phyloP scores from a whole-genome alignment of 2,329 filamentous ascomycete species.

The Colletotrichum sidae region DNA sequence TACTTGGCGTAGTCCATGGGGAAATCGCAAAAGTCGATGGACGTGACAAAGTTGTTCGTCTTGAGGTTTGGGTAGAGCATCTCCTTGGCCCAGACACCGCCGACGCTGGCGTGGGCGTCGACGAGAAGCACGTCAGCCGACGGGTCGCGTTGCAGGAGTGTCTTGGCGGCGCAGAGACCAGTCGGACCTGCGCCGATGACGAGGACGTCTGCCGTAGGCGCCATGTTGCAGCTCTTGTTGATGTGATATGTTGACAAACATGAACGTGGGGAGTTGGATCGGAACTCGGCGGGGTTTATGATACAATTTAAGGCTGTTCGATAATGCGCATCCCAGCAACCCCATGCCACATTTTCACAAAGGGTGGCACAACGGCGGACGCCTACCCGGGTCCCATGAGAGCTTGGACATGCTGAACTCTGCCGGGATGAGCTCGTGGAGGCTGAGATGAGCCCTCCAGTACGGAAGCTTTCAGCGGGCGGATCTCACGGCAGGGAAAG shows the following conservation, averaged over 20 bases:
- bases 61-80: conserved; percentile 55
- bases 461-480: too few species aligned
- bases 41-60: conserved; percentile 55
- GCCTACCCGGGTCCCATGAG: conserved; percentile 4
- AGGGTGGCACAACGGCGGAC: too few species aligned
- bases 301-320: too few species aligned
- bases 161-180: conserved; percentile 60
- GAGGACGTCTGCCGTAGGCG: conserved; percentile 36
- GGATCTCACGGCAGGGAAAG: not conserved
- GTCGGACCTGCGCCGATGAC: conserved; percentile 45
- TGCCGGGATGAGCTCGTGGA: not conserved
- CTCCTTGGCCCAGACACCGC: conserved; percentile 56
- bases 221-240: conserved; percentile 7
- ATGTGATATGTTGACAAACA: not conserved
- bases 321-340: too few species aligned
- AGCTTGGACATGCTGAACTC: conserved; percentile 10
- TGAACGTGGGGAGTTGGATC: not conserved
- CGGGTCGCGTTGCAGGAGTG: conserved; percentile 56
- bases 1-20: conserved; percentile 46
- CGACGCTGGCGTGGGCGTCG: conserved; percentile 52
- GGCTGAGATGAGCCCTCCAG: not conserved
- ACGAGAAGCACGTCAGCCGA: conserved; percentile 54
- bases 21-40: conserved; percentile 53
- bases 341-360: not conserved
- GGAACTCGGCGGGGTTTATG: not conserved